These are phyloP conservation scores for Papiliotrema laurentii DNA, from an alignment of 1,284 basidiomycete species.

Conservation along the genomic window DNA sequence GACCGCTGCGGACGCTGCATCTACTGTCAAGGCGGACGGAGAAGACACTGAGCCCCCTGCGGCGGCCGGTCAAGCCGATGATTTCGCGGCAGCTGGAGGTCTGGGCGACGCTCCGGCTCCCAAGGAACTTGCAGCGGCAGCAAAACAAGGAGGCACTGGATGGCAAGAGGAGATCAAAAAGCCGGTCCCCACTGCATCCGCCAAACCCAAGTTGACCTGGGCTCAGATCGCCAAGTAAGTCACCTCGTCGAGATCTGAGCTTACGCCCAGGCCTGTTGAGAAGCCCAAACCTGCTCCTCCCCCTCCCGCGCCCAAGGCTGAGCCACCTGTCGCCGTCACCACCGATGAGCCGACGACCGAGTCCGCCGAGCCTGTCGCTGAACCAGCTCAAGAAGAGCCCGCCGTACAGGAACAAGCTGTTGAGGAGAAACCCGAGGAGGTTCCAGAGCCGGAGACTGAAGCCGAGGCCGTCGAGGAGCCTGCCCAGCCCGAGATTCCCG, in stretches of 20 bases:
- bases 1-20: constrained; percentile 12
- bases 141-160: constrained; percentile 28
- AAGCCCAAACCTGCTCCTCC: constrained; percentile 53
- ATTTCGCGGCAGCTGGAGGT: constrained; percentile 39
- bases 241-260: too few relatives aligned
- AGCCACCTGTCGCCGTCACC: constrained; percentile 24
- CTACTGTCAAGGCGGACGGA: background rate
- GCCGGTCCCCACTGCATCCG: constrained; percentile 22
- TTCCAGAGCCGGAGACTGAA: background rate
- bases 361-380: background rate
- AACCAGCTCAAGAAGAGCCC: constrained; percentile 15
- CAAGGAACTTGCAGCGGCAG: constrained; percentile 40
- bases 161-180: constrained; percentile 37
- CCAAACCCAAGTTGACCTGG: constrained; percentile 49
- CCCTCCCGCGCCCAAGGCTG: constrained; percentile 54
- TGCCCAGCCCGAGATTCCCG: constrained; percentile 7
- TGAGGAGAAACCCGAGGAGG: constrained; percentile 1
- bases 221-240: constrained; percentile 50
- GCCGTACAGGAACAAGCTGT: constrained; percentile 23
- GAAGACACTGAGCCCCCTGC: constrained; percentile 6
- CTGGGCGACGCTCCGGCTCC: constrained; percentile 40
- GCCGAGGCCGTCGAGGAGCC: constrained; percentile 4
- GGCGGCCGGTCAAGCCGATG: constrained; percentile 29
- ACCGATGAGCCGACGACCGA: constrained; percentile 21
- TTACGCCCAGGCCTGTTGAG: constrained; percentile 35